Conservation (phyloP, 2,329 filamentous ascomycete genomes). For the Exserohilum turcica region DNA sequence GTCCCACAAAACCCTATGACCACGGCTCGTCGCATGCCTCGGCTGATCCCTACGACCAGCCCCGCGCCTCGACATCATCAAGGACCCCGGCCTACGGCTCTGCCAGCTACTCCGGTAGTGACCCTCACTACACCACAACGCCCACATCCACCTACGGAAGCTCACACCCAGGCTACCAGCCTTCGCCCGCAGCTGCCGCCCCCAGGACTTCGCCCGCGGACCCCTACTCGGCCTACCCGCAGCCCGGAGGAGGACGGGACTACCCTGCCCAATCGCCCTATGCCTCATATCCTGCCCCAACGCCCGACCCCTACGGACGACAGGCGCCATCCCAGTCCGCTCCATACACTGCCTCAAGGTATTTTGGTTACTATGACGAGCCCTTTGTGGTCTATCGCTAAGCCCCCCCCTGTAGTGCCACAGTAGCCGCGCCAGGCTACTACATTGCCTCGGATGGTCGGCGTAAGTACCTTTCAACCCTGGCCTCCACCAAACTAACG, state of each 20-base stretch:
- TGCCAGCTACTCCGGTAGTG: conserved; percentile 29
- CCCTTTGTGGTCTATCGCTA: conserved; percentile 49
- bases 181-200: conserved; percentile 27
- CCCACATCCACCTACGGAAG: conserved; percentile 35
- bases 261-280: conserved; percentile 32
- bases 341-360: conserved; percentile 44
- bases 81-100: conserved; percentile 24
- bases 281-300: conserved; percentile 37
- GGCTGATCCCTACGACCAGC: conserved; percentile 25
- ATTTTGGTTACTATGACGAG: conserved; percentile 49
- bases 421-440: conserved; percentile 41
- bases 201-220: conserved; percentile 43
- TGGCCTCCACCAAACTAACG: conserved; percentile 23
- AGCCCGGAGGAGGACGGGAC: conserved; percentile 25
- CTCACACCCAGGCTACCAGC: conserved; percentile 34
- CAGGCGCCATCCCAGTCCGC: conserved; percentile 26
- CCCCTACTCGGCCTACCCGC: conserved; percentile 39
- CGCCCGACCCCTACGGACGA: conserved; percentile 38
- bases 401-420: conserved; percentile 42
- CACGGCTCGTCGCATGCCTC: conserved; percentile 15
- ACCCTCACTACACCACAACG: conserved; percentile 42
- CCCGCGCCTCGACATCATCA: conserved; percentile 18
- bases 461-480: conserved; percentile 36
- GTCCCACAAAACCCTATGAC: conserved; percentile 41
- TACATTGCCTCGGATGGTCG: conserved; percentile 47